These are phyloP conservation scores for Cichorium intybus DNA, from an alignment of 140 eudicot species.

Conservation along the genomic window DNA sequence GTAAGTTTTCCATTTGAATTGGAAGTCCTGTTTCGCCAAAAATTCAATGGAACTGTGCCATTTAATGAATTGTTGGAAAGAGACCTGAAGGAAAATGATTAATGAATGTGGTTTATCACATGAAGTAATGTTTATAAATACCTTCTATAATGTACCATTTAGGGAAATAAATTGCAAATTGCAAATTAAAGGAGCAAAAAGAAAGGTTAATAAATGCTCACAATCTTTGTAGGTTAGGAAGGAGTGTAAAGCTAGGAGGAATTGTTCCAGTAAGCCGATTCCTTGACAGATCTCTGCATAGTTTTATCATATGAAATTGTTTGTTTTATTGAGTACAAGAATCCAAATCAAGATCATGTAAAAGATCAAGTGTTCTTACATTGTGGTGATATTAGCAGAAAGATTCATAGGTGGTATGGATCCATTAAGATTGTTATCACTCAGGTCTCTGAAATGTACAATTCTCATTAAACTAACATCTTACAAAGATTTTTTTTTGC, in stretches of 20 bases:
- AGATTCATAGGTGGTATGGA: slow-evolving; percentile 66
- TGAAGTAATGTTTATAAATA: background rate
- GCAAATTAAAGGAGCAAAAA: background rate
- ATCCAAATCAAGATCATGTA: slow-evolving; percentile 2
- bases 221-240: slow-evolving; percentile 79
- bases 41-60: slow-evolving; percentile 66
- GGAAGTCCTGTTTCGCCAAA: slow-evolving; percentile 73
- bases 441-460: slow-evolving; percentile 67
- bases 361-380: slow-evolving; percentile 52
- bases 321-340: background rate
- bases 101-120: slow-evolving; percentile 18
- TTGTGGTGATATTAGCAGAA: slow-evolving; percentile 64
- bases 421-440: slow-evolving; percentile 78
- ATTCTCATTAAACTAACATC: slow-evolving; percentile 1
- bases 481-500: background rate
- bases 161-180: slow-evolving; percentile 15
- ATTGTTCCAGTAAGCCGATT: slow-evolving; percentile 71
- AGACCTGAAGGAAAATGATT: slow-evolving; percentile 50
- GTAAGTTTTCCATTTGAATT: slow-evolving; percentile 46
- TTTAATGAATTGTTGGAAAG: slow-evolving; percentile 67
- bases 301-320: slow-evolving; percentile 1
- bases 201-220: slow-evolving; percentile 38
- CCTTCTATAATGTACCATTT: slow-evolving; percentile 11
- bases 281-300: slow-evolving; percentile 71
- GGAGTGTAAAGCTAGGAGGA: slow-evolving; percentile 69